phyloP scores from a whole-genome alignment of 768 basidiomycete species.

The Lactarius tabidus region DNA sequence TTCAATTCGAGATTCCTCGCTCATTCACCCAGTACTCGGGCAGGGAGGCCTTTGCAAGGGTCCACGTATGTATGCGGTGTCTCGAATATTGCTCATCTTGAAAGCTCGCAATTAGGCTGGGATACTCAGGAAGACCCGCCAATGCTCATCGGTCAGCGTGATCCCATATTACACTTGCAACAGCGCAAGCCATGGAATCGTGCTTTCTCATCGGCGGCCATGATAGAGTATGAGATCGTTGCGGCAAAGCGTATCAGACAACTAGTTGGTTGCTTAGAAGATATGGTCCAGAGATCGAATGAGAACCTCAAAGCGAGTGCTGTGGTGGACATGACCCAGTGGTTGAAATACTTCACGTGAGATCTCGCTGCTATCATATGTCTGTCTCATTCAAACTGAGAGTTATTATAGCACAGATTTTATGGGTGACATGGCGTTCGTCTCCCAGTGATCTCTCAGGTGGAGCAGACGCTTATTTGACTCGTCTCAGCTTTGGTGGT shows the following conservation, averaged over 20 bases:
- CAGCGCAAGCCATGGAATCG: slow-evolving; percentile 48
- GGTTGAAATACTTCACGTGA: slow-evolving; percentile 41
- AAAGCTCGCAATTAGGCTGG: background rate
- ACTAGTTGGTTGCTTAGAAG: slow-evolving; percentile 39
- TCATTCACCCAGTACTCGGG: background rate
- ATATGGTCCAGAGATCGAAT: slow-evolving; percentile 16
- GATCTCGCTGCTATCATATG: slow-evolving; percentile 15
- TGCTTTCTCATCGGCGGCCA: slow-evolving; percentile 42
- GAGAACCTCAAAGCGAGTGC: slow-evolving; percentile 23
- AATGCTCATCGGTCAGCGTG: slow-evolving; percentile 37
- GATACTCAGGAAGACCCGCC: slow-evolving; percentile 27
- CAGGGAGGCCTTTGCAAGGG: background rate
- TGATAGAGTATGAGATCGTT: slow-evolving; percentile 45
- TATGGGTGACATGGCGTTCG: slow-evolving; percentile 41
- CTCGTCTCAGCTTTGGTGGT: background rate
- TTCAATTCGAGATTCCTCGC: background rate
- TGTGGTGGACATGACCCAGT: slow-evolving; percentile 33
- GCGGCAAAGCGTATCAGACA: slow-evolving; percentile 39
- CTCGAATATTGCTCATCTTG: background rate
- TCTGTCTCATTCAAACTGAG: too few species aligned
- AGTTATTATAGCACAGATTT: slow-evolving; percentile 38
- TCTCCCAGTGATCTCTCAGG: background rate
- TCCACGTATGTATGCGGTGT: background rate
- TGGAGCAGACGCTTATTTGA: background rate
- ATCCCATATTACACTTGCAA: slow-evolving; percentile 42